Conservation (phyloP, 192 early-diverging fungal species). For the Coemansia sp. region DNA sequence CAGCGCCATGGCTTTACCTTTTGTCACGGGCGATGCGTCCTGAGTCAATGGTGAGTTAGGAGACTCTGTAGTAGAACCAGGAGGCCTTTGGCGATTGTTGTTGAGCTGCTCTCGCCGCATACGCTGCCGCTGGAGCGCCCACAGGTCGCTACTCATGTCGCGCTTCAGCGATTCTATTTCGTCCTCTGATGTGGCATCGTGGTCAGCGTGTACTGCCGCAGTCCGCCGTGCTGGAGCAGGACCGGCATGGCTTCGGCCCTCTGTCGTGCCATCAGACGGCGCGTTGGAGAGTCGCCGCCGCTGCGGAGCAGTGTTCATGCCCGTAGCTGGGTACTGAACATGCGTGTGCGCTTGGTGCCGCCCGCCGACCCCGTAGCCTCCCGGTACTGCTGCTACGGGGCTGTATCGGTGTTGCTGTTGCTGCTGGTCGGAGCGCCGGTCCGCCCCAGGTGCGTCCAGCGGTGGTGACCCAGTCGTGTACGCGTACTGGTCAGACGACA, state of each 20-base stretch:
- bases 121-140: constrained; percentile 49
- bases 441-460: background rate
- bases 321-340: constrained; percentile 17
- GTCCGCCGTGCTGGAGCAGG: constrained; percentile 24
- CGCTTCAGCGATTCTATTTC: constrained; percentile 54
- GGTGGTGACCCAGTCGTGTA: constrained; percentile 5
- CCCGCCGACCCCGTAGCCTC: constrained; percentile 10
- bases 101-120: constrained; percentile 39
- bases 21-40: constrained; percentile 11
- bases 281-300: constrained; percentile 47
- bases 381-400: background rate
- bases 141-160: constrained; percentile 49
- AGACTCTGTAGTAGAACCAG: constrained; percentile 13
- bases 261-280: constrained; percentile 34
- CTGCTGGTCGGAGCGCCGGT: constrained; percentile 16
- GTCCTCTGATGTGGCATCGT: constrained; percentile 45
- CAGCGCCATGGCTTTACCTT: background rate
- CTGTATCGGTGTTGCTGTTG: constrained; percentile 25
- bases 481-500: constrained; percentile 5
- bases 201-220: constrained; percentile 14
- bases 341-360: constrained; percentile 15
- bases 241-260: constrained; percentile 24
- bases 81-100: constrained; percentile 13
- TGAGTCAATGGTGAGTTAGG: constrained; percentile 28
- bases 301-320: constrained; percentile 14